Conservation (phyloP, 2,329 filamentous ascomycete species). For the Lizonia empirigonia region DNA sequence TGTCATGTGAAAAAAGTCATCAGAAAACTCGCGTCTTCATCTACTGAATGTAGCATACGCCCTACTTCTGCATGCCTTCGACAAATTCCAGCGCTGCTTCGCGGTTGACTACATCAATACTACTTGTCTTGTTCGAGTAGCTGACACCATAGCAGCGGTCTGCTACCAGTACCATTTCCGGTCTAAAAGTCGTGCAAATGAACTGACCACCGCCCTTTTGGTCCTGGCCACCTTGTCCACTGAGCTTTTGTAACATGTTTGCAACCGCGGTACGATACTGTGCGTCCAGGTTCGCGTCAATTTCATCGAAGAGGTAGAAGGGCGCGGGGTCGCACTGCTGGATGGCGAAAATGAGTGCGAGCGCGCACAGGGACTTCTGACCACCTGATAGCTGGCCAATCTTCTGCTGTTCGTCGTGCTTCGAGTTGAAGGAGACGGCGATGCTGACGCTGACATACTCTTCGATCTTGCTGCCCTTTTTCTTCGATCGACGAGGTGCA, state of each 20-base stretch:
- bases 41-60: too few species aligned
- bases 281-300: slow-evolving; percentile 96
- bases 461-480: slow-evolving; percentile 65
- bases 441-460: slow-evolving; percentile 97
- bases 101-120: slow-evolving; percentile 84
- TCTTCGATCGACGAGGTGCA: slow-evolving; percentile 32
- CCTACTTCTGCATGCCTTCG: slow-evolving; percentile 71
- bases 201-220: slow-evolving; percentile 72
- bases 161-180: slow-evolving; percentile 92
- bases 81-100: slow-evolving; percentile 93
- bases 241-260: slow-evolving; percentile 72
- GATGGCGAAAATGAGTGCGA: slow-evolving; percentile 99
- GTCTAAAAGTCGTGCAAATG: slow-evolving; percentile 98
- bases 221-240: slow-evolving; percentile 47
- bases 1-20: too few species aligned
- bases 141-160: slow-evolving; percentile 98
- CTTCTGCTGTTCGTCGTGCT: slow-evolving; percentile 96
- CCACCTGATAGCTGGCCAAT: slow-evolving; percentile 97
- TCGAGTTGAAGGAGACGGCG: slow-evolving; percentile 97
- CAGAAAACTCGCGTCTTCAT: too few species aligned
- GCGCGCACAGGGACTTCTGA: slow-evolving; percentile 95
- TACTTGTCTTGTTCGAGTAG: slow-evolving; percentile 89
- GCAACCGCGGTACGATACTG: slow-evolving; percentile 98
- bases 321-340: slow-evolving; percentile 96
- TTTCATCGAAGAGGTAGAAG: slow-evolving; percentile 99